A percentile compares a stretch with the other conserved stretches of the same genome.
Conservation (phyloP, 306 rosid genomes). For the Clitoria ternatea region DNA sequence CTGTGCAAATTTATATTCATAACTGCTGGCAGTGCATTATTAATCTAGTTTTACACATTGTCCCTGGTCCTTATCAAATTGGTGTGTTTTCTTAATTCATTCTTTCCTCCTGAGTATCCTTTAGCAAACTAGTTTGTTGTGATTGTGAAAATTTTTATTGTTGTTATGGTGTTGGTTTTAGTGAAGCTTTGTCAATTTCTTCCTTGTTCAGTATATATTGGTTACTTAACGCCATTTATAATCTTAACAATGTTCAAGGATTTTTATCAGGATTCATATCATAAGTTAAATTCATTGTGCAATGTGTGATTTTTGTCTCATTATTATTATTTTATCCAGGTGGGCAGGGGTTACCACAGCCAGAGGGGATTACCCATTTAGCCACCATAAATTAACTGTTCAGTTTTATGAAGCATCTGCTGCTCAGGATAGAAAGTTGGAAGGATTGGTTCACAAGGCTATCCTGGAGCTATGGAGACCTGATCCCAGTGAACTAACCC, state of each 20-base stretch:
- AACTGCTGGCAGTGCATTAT: background rate
- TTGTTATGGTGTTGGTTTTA: background rate
- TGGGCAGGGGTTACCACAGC: constrained; percentile 94
- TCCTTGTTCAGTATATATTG: background rate
- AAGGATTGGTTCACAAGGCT: constrained; percentile 98
- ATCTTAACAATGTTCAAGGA: background rate
- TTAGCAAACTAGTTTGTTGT: background rate
- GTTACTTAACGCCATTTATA: constrained; percentile 1
- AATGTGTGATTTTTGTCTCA: constrained; percentile 14
- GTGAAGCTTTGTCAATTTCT: constrained; percentile 7
- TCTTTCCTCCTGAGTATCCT: background rate
- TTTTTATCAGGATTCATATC: constrained; percentile 7
- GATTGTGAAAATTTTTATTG: background rate
- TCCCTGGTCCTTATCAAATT: background rate
- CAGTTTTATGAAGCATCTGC: constrained; percentile 97
- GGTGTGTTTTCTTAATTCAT: background rate
- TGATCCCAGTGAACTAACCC: constrained; percentile 86
- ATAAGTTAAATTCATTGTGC: background rate
- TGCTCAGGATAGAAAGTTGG: constrained; percentile 97
- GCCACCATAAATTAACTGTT: constrained; percentile 98
- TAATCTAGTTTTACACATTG: background rate
- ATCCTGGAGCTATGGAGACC: constrained; percentile 99
- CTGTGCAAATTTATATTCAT: constrained; percentile 16
- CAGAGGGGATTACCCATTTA: constrained; percentile 98
- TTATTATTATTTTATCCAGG: constrained; percentile 46